Evolutionary conservation across 1,284 basidiomycete genomes (phyloP).

Genomic region (Naganishia sp.): DNA sequence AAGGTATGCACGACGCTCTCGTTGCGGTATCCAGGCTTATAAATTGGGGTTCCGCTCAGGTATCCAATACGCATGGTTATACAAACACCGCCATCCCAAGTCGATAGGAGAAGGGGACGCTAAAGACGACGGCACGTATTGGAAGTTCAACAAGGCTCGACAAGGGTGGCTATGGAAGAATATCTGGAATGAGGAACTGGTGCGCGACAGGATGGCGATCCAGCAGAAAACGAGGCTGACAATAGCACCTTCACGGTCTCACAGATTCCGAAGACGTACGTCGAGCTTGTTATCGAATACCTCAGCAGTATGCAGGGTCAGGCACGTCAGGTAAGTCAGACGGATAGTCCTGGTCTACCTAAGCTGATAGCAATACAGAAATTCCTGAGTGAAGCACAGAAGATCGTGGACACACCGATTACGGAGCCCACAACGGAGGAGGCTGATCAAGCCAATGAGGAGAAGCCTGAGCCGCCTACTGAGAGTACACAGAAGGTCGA

Average conservation of each 20-base stretch:
- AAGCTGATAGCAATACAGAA: slow-evolving; percentile 1
- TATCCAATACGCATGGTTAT: slow-evolving; percentile 28
- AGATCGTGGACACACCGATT: slow-evolving; percentile 12
- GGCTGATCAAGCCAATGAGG: neutral
- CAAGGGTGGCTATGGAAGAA: slow-evolving; percentile 30
- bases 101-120: slow-evolving; percentile 11
- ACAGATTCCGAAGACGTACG: slow-evolving; percentile 23
- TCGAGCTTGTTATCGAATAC: slow-evolving; percentile 26
- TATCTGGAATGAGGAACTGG: slow-evolving; percentile 21
- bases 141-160: slow-evolving; percentile 31
- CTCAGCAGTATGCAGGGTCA: slow-evolving; percentile 26
- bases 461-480: neutral
- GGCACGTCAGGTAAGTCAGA: slow-evolving; percentile 14
- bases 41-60: neutral
- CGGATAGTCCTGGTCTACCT: no score
- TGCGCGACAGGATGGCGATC: neutral
- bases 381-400: slow-evolving; percentile 21
- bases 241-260: neutral
- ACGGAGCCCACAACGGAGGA: neutral
- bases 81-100: slow-evolving; percentile 14
- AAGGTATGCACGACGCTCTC: neutral
- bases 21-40: neutral
- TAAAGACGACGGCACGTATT: slow-evolving; percentile 26
- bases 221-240: no score
- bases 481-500: neutral